These are phyloP conservation scores for Dothistroma pini DNA, from an alignment of 2,329 filamentous ascomycete genomes.

Conservation along the genomic window DNA sequence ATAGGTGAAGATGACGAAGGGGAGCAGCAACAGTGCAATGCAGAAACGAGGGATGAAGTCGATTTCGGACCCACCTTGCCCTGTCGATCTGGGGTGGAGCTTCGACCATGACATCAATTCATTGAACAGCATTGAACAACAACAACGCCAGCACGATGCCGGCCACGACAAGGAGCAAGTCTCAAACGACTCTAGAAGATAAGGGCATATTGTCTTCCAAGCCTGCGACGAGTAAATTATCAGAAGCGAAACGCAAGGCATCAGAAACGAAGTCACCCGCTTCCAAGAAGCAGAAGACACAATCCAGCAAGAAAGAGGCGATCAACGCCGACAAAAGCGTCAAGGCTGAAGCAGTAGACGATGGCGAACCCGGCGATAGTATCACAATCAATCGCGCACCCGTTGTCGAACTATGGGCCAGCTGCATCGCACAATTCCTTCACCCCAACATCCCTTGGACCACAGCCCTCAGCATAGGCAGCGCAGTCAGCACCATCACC, in stretches of 20 bases:
- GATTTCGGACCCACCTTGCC: too few relatives aligned
- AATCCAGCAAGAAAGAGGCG: slow-evolving; percentile 6
- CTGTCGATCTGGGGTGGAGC: neutral
- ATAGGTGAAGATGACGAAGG: too few relatives aligned
- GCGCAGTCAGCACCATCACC: slow-evolving; percentile 32
- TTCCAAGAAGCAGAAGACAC: slow-evolving; percentile 13
- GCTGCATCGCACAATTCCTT: slow-evolving; percentile 28
- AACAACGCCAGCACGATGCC: neutral
- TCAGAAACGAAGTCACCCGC: slow-evolving; percentile 1
- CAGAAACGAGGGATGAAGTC: too few relatives aligned
- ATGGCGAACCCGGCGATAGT: neutral
- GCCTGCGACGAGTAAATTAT: neutral
- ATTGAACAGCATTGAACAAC: neutral
- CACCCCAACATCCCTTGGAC: slow-evolving; percentile 29
- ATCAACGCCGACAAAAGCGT: neutral
- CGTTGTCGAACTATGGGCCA: slow-evolving; percentile 33
- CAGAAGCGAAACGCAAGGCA: slow-evolving; percentile 10
- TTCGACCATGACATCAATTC: neutral
- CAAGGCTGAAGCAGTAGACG: slow-evolving; percentile 1
- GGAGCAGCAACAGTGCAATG: too few relatives aligned
- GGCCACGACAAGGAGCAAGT: neutral
- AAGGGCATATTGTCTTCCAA: neutral
- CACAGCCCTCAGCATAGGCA: slow-evolving; percentile 33
- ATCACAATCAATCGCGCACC: slow-evolving; percentile 35
- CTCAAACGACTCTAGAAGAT: slow-evolving; percentile 1